phyloP scores from a whole-genome alignment of 2,329 filamentous ascomycete genomes.

The Colletotrichum liriopes region DNA sequence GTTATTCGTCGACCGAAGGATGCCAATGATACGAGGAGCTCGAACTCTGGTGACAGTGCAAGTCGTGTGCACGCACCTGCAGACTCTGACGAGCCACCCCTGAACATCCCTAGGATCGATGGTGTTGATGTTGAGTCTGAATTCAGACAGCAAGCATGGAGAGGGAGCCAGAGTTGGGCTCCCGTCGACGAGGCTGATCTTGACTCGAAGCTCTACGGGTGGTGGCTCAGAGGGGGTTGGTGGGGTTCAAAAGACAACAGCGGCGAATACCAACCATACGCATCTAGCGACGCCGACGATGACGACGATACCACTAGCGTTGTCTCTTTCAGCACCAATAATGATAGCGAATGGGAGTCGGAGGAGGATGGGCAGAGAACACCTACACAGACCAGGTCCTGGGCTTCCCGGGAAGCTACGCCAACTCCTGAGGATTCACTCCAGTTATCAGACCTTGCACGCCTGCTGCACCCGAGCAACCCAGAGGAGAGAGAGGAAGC shows the following conservation, averaged over 20 bases:
- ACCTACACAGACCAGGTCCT: conserved; percentile 74
- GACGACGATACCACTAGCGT: conserved; percentile 86
- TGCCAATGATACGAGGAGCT: conserved; percentile 39
- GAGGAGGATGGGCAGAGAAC: conserved; percentile 73
- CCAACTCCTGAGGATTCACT: conserved; percentile 75
- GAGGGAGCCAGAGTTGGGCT: conserved; percentile 53
- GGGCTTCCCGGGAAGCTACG: conserved; percentile 67
- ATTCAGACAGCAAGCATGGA: conserved; percentile 74
- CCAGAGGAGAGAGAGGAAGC: conserved; percentile 87
- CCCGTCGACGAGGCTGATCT: conserved; percentile 75
- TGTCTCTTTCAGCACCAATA: conserved; percentile 70
- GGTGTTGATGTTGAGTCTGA: conserved; percentile 87
- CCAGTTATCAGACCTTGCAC: conserved; percentile 79
- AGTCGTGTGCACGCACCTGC: background rate
- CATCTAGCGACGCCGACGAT: conserved; percentile 58
- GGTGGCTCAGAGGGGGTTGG: conserved; percentile 88
- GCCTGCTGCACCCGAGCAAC: conserved; percentile 85
- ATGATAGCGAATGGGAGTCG: conserved; percentile 64
- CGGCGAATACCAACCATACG: conserved; percentile 78
- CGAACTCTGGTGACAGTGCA: conserved; percentile 13
- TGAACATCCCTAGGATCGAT: conserved; percentile 71
- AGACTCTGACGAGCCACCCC: conserved; percentile 48
- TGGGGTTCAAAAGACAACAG: conserved; percentile 89
- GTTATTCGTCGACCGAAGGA: conserved; percentile 60
- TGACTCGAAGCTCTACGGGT: conserved; percentile 82